phyloP scores from a whole-genome alignment of 257 asterid species.

The Fraxinus anomala region DNA sequence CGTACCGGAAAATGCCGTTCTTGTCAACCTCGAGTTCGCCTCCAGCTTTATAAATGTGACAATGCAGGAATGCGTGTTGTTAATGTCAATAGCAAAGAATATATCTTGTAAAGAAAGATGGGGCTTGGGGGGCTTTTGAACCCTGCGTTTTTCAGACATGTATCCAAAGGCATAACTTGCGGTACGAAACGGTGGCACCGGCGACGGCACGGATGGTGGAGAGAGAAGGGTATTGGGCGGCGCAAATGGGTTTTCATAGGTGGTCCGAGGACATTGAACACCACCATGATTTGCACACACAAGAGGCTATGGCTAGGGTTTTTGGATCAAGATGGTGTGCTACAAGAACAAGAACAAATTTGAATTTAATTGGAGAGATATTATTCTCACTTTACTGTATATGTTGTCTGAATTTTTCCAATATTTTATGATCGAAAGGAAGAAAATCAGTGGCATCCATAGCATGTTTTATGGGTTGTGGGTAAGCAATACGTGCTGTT shows the following conservation, averaged over 20 bases:
- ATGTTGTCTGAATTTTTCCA: too few relatives aligned
- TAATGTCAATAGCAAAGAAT: conserved; percentile 58
- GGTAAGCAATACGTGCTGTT: neutral
- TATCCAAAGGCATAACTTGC: conserved; percentile 58
- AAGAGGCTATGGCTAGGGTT: conserved; percentile 56
- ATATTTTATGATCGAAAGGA: neutral
- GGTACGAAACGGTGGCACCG: conserved; percentile 41
- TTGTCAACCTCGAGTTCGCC: conserved; percentile 32
- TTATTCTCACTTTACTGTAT: too few relatives aligned
- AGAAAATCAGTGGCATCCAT: neutral
- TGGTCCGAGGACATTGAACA: conserved; percentile 66
- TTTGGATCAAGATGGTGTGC: conserved; percentile 60
- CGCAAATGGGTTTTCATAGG: conserved; percentile 71
- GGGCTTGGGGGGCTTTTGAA: conserved; percentile 42
- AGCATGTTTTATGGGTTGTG: neutral
- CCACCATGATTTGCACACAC: conserved; percentile 73
- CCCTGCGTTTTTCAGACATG: conserved; percentile 50
- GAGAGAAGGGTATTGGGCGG: conserved; percentile 61
- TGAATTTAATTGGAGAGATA: neutral
- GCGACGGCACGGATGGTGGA: conserved; percentile 46
- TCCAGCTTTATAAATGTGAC: conserved; percentile 28
- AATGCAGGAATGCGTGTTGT: conserved; percentile 22
- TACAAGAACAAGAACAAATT: conserved; percentile 40
- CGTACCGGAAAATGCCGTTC: conserved; percentile 56
- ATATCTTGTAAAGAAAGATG: conserved; percentile 41